phyloP scores from a whole-genome alignment of 495 filamentous ascomycete genomes.

The Lophiotrema nucula region DNA sequence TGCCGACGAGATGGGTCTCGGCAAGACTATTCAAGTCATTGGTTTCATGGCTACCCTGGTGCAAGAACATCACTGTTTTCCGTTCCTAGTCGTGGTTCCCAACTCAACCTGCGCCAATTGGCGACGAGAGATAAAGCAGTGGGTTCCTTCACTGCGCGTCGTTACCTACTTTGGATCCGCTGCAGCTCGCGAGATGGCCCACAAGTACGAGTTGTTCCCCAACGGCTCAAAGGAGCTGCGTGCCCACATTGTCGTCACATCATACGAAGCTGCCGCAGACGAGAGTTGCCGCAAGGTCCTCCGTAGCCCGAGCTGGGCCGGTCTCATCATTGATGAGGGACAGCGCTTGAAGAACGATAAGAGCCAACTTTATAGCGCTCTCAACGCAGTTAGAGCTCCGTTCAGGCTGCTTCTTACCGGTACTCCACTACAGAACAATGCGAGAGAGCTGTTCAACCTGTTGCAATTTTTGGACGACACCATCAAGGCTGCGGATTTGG shows the following conservation, averaged over 20 bases:
- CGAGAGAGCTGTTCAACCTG: conserved; percentile 89
- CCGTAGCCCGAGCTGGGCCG: conserved; percentile 72
- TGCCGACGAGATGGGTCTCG: conserved; percentile 98
- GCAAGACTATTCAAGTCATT: conserved; percentile 96
- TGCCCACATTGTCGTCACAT: conserved; percentile 91
- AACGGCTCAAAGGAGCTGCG: conserved; percentile 59
- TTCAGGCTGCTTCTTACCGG: conserved; percentile 82
- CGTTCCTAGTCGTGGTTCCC: conserved; percentile 89
- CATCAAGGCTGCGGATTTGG: conserved; percentile 67
- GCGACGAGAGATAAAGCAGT: conserved; percentile 93
- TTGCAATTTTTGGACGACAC: conserved; percentile 82
- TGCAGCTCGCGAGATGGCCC: conserved; percentile 66
- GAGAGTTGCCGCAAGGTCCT: conserved; percentile 63
- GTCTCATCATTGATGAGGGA: conserved; percentile 91
- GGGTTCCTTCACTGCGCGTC: conserved; percentile 81
- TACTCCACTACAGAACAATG: conserved; percentile 94
- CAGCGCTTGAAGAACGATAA: conserved; percentile 94
- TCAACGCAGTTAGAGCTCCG: conserved; percentile 67
- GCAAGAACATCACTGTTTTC: conserved; percentile 78
- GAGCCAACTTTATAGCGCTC: conserved; percentile 71
- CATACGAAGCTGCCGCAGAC: conserved; percentile 81
- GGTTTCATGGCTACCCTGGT: conserved; percentile 69
- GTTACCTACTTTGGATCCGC: conserved; percentile 85
- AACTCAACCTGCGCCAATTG: conserved; percentile 96
- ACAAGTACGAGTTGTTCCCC: conserved; percentile 80